These are phyloP conservation scores for Myriosclerotinia curreyana DNA, from an alignment of 2,329 filamentous ascomycete species.

Conservation along the genomic window DNA sequence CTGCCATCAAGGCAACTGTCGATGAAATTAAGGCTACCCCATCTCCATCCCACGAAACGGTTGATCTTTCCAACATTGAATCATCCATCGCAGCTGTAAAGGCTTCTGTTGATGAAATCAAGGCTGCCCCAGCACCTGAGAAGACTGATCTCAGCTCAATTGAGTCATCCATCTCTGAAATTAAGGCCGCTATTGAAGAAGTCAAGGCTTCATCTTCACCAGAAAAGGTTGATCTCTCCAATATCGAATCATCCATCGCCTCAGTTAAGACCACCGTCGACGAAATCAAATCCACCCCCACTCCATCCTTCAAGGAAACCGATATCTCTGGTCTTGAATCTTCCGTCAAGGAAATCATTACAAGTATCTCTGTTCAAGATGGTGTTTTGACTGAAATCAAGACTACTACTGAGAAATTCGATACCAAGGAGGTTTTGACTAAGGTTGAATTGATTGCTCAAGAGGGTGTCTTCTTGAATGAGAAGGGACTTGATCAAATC, in stretches of 20 bases:
- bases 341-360: slow-evolving; percentile 25
- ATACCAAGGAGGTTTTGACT: slow-evolving; percentile 24
- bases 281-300: slow-evolving; percentile 22
- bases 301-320: slow-evolving; percentile 22
- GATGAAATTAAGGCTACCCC: slow-evolving; percentile 18
- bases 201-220: slow-evolving; percentile 22
- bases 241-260: slow-evolving; percentile 25
- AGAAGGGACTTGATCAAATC: slow-evolving; percentile 20
- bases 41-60: no score
- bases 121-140: slow-evolving; percentile 22
- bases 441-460: slow-evolving; percentile 17
- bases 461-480: slow-evolving; percentile 16
- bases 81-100: slow-evolving; percentile 25
- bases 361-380: slow-evolving; percentile 18
- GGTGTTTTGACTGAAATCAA: slow-evolving; percentile 32
- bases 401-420: slow-evolving; percentile 26
- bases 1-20: slow-evolving; percentile 20
- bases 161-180: slow-evolving; percentile 26
- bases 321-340: slow-evolving; percentile 27
- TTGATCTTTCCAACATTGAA: no score
- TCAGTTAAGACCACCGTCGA: slow-evolving; percentile 27
- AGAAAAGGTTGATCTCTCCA: slow-evolving; percentile 27
- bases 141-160: slow-evolving; percentile 26
- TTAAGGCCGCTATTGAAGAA: slow-evolving; percentile 26
- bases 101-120: slow-evolving; percentile 24